Percentiles rank a stretch among this genome's conserved stretches.
Evolutionary conservation across 768 basidiomycete species (phyloP).

Genomic region (Russula vinacea): DNA sequence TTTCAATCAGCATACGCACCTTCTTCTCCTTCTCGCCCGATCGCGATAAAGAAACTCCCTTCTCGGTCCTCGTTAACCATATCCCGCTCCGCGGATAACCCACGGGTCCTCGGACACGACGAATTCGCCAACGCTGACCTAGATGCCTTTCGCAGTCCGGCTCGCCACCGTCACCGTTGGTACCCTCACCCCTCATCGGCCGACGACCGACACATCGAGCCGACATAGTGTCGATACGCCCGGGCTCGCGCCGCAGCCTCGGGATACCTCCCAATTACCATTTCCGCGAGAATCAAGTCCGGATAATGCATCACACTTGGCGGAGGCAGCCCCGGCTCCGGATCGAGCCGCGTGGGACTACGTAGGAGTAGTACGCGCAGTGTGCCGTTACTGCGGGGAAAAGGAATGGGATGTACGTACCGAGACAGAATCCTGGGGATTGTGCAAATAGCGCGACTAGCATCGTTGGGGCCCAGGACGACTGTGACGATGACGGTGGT

Average conservation of each 20-base stretch:
- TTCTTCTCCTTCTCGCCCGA: slow-evolving; percentile 20
- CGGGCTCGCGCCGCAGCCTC: slow-evolving; percentile 36
- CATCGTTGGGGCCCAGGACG: slow-evolving; percentile 9
- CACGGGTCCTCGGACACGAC: neutral
- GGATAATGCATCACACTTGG: slow-evolving; percentile 39
- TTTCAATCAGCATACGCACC: slow-evolving; percentile 40
- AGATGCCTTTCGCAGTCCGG: neutral
- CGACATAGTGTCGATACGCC: slow-evolving; percentile 59
- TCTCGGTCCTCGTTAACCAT: slow-evolving; percentile 5
- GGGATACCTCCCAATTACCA: slow-evolving; percentile 32
- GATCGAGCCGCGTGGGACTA: slow-evolving; percentile 44
- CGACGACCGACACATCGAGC: slow-evolving; percentile 62
- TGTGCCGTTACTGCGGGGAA: neutral
- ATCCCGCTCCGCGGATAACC: neutral
- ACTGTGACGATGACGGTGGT: slow-evolving; percentile 26
- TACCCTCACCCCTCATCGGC: slow-evolving; percentile 43
- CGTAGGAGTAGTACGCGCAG: slow-evolving; percentile 48
- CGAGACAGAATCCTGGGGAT: slow-evolving; percentile 22
- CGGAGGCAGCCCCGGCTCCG: neutral
- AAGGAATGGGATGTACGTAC: slow-evolving; percentile 21
- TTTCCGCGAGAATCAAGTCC: slow-evolving; percentile 55
- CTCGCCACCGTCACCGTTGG: slow-evolving; percentile 30
- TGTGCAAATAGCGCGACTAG: slow-evolving; percentile 9
- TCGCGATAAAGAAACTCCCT: slow-evolving; percentile 16
- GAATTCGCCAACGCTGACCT: slow-evolving; percentile 4